Conservation (phyloP, 2,329 filamentous ascomycete genomes). For the Ascochyta rabiei region DNA sequence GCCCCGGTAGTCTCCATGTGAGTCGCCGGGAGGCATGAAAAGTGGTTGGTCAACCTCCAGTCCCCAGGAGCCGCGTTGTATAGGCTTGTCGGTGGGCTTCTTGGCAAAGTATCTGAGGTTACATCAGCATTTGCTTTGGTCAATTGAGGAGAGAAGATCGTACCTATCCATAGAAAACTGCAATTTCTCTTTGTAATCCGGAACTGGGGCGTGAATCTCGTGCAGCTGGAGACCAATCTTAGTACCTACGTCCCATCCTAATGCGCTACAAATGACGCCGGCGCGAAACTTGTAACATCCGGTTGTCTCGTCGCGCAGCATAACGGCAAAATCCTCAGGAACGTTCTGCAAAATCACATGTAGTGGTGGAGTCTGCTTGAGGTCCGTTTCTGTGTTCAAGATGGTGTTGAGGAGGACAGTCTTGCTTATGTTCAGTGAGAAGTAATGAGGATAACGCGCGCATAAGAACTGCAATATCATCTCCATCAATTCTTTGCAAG, state of each 20-base stretch:
- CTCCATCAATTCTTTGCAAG: conserved; percentile 86
- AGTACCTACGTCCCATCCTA: conserved; percentile 78
- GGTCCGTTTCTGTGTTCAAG: conserved; percentile 64
- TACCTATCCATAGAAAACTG: conserved; percentile 83
- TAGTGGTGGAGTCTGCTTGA: conserved; percentile 69
- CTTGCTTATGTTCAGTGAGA: conserved; percentile 62
- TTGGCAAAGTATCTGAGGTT: conserved; percentile 75
- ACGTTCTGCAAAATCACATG: conserved; percentile 76
- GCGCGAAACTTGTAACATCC: conserved; percentile 77
- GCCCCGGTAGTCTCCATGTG: conserved; percentile 65
- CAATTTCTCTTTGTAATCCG: conserved; percentile 88
- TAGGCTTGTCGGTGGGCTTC: conserved; percentile 73
- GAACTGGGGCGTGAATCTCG: conserved; percentile 75
- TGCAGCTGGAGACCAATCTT: conserved; percentile 75
- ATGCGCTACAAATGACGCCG: conserved; percentile 76
- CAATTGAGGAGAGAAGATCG: too few species aligned
- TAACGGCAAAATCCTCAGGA: conserved; percentile 83
- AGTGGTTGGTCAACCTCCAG: conserved; percentile 77
- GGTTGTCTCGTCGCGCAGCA: conserved; percentile 71
- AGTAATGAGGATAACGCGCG: conserved; percentile 76
- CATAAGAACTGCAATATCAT: conserved; percentile 82
- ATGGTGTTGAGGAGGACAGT: conserved; percentile 72
- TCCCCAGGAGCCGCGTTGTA: conserved; percentile 85
- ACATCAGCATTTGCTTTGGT: background rate
- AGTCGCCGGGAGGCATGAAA: conserved; percentile 73